These are phyloP conservation scores for Fusarium agapanthi DNA, from an alignment of 2,329 filamentous ascomycete genomes.

Conservation along the genomic window DNA sequence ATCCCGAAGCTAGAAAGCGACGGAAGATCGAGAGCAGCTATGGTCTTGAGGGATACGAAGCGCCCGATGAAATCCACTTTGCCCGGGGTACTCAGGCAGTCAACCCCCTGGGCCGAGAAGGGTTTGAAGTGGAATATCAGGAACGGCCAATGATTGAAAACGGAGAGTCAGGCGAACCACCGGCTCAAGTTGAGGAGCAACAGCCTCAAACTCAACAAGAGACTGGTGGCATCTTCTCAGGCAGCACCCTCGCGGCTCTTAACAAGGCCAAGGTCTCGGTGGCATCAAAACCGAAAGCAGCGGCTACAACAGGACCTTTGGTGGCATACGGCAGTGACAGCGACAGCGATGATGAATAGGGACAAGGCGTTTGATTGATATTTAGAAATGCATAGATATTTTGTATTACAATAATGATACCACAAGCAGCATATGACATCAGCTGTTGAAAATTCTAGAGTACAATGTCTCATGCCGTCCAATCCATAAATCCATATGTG, in stretches of 20 bases:
- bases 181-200: slow-evolving; percentile 47
- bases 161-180: slow-evolving; percentile 57
- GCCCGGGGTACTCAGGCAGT: slow-evolving; percentile 77
- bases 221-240: slow-evolving; percentile 77
- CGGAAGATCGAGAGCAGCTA: slow-evolving; percentile 90
- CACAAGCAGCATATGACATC: slow-evolving; percentile 28
- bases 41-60: slow-evolving; percentile 89
- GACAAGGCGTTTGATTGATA: slow-evolving; percentile 39
- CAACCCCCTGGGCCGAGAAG: slow-evolving; percentile 65
- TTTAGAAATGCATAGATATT: slow-evolving; percentile 39
- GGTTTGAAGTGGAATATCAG: slow-evolving; percentile 71
- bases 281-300: slow-evolving; percentile 62
- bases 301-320: slow-evolving; percentile 72
- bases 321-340: slow-evolving; percentile 93
- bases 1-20: slow-evolving; percentile 86
- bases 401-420: slow-evolving; percentile 45
- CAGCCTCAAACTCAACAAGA: slow-evolving; percentile 49
- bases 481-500: slow-evolving; percentile 83
- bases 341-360: slow-evolving; percentile 76
- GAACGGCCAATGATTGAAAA: slow-evolving; percentile 66
- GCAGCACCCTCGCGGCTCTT: slow-evolving; percentile 81
- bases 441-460: slow-evolving; percentile 88
- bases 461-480: slow-evolving; percentile 85
- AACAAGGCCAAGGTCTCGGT: slow-evolving; percentile 65
- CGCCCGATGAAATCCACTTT: slow-evolving; percentile 93